Percentiles rank a stretch among this genome's conserved stretches.
phyloP scores from a whole-genome alignment of 1,139 yeast genomes.

The Kazachstania sp. region DNA sequence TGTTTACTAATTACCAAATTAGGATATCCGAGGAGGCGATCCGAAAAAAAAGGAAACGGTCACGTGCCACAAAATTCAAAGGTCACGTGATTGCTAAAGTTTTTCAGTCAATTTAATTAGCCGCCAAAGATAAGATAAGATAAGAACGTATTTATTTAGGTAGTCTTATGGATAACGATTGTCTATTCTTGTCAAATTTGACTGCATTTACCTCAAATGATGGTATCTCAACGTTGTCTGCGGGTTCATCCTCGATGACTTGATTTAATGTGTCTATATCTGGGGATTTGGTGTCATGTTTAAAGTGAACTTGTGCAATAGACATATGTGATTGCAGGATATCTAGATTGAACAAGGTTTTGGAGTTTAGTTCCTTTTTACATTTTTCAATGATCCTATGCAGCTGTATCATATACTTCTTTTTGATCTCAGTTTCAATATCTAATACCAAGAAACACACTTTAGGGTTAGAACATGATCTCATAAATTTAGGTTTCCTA shows the following conservation, averaged over 20 bases:
- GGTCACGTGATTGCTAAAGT: background rate
- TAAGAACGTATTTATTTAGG: background rate
- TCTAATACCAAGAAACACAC: conserved; percentile 1
- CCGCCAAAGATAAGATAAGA: background rate
- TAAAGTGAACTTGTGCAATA: conserved; percentile 1
- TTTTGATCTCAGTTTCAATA: background rate
- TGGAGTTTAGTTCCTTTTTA: background rate
- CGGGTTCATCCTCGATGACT: background rate
- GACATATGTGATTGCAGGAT: conserved; percentile 3
- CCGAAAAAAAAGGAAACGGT: background rate
- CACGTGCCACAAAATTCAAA: too few relatives aligned
- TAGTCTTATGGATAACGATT: conserved; percentile 3
- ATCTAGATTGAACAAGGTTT: background rate
- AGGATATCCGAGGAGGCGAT: background rate
- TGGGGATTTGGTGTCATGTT: background rate
- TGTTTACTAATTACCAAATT: conserved; percentile 10
- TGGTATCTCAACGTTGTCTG: background rate
- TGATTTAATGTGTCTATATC: background rate
- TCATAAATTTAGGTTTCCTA: background rate
- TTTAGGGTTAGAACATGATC: background rate
- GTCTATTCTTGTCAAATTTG: conserved; percentile 8
- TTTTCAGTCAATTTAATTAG: background rate
- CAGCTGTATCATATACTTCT: background rate
- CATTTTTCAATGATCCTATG: background rate
- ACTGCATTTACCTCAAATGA: conserved; percentile 1